Evolutionary conservation across 768 basidiomycete genomes (phyloP), one percentile per base, ranked within the genome.

Genomic region (Infundibulicybe gibba): DNA sequence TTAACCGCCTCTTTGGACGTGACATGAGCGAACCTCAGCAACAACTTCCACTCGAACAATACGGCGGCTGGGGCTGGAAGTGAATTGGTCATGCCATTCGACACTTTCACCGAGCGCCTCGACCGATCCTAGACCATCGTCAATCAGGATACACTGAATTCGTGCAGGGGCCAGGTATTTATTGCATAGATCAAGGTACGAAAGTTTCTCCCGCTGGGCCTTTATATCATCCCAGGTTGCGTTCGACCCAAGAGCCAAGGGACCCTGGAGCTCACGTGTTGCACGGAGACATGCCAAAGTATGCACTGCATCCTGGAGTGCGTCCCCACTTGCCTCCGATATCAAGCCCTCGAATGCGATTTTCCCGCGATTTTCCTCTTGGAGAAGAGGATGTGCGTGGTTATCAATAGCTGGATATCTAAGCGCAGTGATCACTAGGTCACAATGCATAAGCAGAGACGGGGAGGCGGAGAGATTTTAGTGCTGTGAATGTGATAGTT

Each of bases 381-480:
- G 65, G 40, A 90, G 69, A 15, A 91, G 67, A 1, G 87, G 83
- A 56, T 90, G 89, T 0, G 87, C 84, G 57, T 90, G 89, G 60
- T 90, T 89, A 66, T 90, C 87, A 58, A 87, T 85, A 0, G 78
- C 79, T 15, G 83, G 84, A 35, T 66, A 66, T 0, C 54, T 55
- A 38, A 68, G 63, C 9, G 65, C 63, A 3, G 63, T 57, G n/a
- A 52, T 44, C 43, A 57, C 49, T n/a, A 70, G 55, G 17, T 49
- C 49, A 17, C 13, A 31, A 17, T 19, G n/a, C 16, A n/a, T 25
- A 25, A 8, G 3, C 8, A 25, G 8, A 3, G 25, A 8, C 3
- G 25, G 25, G 25, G 25, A 25, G 25, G 8, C 8, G 25, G 25
- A 25, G 25, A 4, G 25, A 8, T 25, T n/a, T n/a, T n/a, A n/a